These are phyloP conservation scores for Naganishia kalamii DNA, from an alignment of 768 basidiomycete genomes.

Conservation along the genomic window DNA sequence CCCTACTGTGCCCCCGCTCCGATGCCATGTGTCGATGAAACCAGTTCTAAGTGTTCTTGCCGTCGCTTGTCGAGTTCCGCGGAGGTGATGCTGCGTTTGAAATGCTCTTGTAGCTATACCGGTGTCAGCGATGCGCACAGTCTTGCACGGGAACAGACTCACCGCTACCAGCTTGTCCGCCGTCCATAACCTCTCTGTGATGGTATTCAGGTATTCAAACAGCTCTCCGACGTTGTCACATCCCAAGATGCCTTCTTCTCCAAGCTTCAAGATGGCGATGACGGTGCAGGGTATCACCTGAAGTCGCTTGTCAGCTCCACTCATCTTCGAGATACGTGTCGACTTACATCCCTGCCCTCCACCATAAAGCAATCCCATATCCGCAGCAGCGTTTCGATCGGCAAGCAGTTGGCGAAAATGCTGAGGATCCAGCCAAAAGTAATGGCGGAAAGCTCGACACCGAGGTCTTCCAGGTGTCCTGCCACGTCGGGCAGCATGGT, in stretches of 20 bases:
- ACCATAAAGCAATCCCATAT: conserved; percentile 95
- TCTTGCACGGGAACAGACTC: conserved; percentile 28
- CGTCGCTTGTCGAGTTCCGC: background rate
- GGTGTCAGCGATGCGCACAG: background rate
- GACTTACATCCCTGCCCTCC: conserved; percentile 66
- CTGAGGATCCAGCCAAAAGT: conserved; percentile 99
- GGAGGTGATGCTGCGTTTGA: conserved; percentile 5
- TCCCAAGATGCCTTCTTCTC: conserved; percentile 73
- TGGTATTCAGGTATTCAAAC: conserved; percentile 78
- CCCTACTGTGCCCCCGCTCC: no score
- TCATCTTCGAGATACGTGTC: background rate
- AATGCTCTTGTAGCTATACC: background rate
- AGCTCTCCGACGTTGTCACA: conserved; percentile 82
- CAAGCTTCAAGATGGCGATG: conserved; percentile 72
- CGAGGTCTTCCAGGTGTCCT: conserved; percentile 67
- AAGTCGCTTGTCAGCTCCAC: background rate
- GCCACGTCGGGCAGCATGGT: conserved; percentile 69
- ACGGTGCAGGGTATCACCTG: conserved; percentile 59
- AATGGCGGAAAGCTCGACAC: conserved; percentile 84
- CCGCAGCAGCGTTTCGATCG: conserved; percentile 91
- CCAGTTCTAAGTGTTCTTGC: background rate
- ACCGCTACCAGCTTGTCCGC: conserved; percentile 86
- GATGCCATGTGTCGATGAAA: background rate
- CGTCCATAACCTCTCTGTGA: conserved; percentile 90
- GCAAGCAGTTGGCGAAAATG: conserved; percentile 89